phyloP scores from a whole-genome alignment of 495 filamentous ascomycete genomes.

The Lophiotrema nucula region DNA sequence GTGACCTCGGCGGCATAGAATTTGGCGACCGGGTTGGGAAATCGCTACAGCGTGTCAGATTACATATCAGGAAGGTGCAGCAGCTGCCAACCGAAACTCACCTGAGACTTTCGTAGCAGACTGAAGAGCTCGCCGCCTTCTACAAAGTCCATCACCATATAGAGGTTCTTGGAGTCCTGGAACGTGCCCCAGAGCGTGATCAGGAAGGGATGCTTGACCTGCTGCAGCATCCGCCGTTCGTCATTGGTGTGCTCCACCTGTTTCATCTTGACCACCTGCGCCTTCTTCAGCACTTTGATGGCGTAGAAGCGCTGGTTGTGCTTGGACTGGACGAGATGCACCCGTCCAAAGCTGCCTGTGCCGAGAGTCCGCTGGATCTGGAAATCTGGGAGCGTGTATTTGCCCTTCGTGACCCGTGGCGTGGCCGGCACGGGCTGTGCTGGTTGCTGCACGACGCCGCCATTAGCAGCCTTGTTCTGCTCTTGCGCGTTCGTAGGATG shows the following conservation, averaged over 20 bases:
- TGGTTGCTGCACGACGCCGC: slow-evolving; percentile 11
- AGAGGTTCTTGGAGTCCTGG: slow-evolving; percentile 89
- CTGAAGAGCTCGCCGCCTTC: slow-evolving; percentile 98
- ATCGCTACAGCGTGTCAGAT: slow-evolving; percentile 61
- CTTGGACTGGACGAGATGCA: slow-evolving; percentile 92
- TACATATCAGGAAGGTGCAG: background rate
- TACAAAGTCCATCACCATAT: slow-evolving; percentile 99
- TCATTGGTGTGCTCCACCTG: slow-evolving; percentile 99
- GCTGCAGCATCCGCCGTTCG: slow-evolving; percentile 88
- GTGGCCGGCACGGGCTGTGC: slow-evolving; percentile 23
- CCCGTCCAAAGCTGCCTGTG: slow-evolving; percentile 94
- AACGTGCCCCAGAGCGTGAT: slow-evolving; percentile 98
- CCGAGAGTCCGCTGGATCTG: slow-evolving; percentile 83
- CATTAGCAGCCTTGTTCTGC: slow-evolving; percentile 31
- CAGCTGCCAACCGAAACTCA: slow-evolving; percentile 47
- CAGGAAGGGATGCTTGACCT: slow-evolving; percentile 94
- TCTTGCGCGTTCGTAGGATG: slow-evolving; percentile 49
- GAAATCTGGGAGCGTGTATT: slow-evolving; percentile 91
- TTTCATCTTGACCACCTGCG: slow-evolving; percentile 99
- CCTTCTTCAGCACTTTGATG: slow-evolving; percentile 97
- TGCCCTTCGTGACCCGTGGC: slow-evolving; percentile 84
- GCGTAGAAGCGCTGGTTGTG: slow-evolving; percentile 98
- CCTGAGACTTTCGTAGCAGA: slow-evolving; percentile 90
- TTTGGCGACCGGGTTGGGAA: slow-evolving; percentile 97
- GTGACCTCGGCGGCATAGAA: slow-evolving; percentile 99